Base-by-base conservation (phyloP, 371 early-diverging fungal species). In the Coemansia sp. region DNA sequence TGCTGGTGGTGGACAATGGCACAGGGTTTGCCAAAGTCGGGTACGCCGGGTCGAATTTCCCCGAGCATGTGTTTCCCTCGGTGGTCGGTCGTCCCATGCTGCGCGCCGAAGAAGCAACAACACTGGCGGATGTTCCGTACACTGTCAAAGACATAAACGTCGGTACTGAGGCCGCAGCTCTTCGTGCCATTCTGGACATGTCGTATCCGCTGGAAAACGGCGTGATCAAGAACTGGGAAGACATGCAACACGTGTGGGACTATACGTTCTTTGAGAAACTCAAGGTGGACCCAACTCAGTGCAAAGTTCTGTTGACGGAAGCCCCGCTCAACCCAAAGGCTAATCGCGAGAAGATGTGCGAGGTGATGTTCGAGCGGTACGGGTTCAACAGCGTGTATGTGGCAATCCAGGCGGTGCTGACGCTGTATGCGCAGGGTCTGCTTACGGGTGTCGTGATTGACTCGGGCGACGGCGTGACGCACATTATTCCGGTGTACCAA, bases 281-380 rank as follows among this genome's bases (percentile, higher is more conserved):
- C 44, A 84, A 88, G 75, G 88, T 95, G 67, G 90, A 95, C 74
- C 95, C 91, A 25, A 80, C 84, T 55, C 94, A 95, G 59, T 88
- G 90, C 80, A 96, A 95, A 81, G 97, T 99, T 62, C 86, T 99
- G 67, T 88, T 98, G 77, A 99, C 99, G 60, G 99, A 99, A 84
- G 99, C 99, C 52, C 99, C 99, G 47, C 89, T 99, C 72, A 99
- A 99, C 93, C 99, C 99, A 79, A 99, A 98, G 91, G 90, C 89
- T 80, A 99, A 99, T 92, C 94, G 99, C 84, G 99, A 99, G 85
- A 99, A 98, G 91, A 99, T 99, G 95, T 95, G 96, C 68, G 97
- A 99, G 86, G 98, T 99, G 84, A 97, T 99, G 94, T 99, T 99
- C 83, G 99, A 99, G 86, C 97, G 98, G 26, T 99, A 99, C 91